Evolutionary conservation across 345 rosid genomes (phyloP).

Genomic region (Psidium guajava): DNA sequence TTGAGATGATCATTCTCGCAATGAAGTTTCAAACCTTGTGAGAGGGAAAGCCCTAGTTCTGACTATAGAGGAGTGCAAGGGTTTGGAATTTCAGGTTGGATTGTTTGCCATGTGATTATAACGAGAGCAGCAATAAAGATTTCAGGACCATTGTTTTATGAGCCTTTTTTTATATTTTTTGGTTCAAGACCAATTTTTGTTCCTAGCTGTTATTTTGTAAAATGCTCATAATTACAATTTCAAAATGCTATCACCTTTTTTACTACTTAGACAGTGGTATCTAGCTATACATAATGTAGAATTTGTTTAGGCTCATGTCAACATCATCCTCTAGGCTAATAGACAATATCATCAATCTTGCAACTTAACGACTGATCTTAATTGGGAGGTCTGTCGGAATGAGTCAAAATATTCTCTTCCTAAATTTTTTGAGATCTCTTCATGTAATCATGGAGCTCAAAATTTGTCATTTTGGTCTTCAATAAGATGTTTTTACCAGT

Average conservation of each 20-base stretch:
- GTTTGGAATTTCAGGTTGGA: constrained; percentile 5
- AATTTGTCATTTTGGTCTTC: neutral
- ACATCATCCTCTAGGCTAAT: neutral
- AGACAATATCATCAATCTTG: neutral
- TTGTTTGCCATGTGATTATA: neutral
- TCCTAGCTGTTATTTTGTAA: neutral
- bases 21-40: neutral
- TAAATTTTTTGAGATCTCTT: neutral
- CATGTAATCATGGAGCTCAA: neutral
- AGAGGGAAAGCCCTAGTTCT: neutral
- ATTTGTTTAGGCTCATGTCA: neutral
- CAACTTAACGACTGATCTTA: neutral
- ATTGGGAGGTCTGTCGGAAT: neutral
- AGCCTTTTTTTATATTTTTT: neutral
- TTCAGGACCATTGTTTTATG: neutral
- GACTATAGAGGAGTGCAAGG: constrained; percentile 5
- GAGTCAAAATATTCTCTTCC: neutral
- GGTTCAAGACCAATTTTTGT: neutral
- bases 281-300: neutral
- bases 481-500: neutral
- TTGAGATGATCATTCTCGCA: neutral
- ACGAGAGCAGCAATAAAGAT: neutral
- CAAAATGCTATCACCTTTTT: neutral
- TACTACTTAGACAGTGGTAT: neutral
- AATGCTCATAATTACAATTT: neutral